Percentiles rank a stretch among this genome's conserved stretches.
phyloP scores from a whole-genome alignment of 345 rosid species.

The Moringa oleifera region DNA sequence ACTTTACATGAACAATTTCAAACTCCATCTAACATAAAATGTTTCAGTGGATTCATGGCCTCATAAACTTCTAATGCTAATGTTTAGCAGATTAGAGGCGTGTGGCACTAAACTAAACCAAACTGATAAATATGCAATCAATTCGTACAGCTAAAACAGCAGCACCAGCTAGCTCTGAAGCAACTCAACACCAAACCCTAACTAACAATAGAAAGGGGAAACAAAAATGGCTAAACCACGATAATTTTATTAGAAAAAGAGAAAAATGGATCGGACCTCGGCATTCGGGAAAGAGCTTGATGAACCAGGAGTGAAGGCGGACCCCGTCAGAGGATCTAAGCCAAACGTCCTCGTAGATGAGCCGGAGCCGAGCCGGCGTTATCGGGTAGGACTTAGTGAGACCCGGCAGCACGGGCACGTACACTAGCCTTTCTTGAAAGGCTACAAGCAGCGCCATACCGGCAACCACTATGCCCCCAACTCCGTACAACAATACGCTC shows the following conservation, averaged over 20 bases:
- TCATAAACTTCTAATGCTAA: not conserved
- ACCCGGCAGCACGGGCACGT: slow-evolving; percentile 94
- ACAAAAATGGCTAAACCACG: slow-evolving; percentile 6
- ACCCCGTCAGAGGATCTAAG: slow-evolving; percentile 88
- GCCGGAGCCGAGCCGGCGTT: slow-evolving; percentile 77
- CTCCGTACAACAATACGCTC: slow-evolving; percentile 71
- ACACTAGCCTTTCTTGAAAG: slow-evolving; percentile 89
- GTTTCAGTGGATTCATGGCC: not conserved
- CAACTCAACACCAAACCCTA: slow-evolving; percentile 23
- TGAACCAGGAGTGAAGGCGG: slow-evolving; percentile 95
- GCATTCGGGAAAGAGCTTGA: slow-evolving; percentile 74
- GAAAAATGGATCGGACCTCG: slow-evolving; percentile 40
- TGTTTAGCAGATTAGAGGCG: not conserved
- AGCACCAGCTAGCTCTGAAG: slow-evolving; percentile 6
- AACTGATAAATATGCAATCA: slow-evolving; percentile 3
- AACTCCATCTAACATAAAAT: too few relatives aligned
- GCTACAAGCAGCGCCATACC: slow-evolving; percentile 93
- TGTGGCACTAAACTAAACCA: not conserved
- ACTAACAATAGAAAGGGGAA: not conserved
- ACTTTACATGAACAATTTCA: too few relatives aligned
- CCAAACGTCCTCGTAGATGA: slow-evolving; percentile 89
- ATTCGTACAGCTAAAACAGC: slow-evolving; percentile 11
- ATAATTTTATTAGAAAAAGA: not conserved
- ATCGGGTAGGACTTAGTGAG: slow-evolving; percentile 79
- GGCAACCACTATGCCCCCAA: slow-evolving; percentile 77